Base-by-base conservation (phyloP, 2,329 filamentous ascomycete species). In the Ascocoryne sarcoides region DNA sequence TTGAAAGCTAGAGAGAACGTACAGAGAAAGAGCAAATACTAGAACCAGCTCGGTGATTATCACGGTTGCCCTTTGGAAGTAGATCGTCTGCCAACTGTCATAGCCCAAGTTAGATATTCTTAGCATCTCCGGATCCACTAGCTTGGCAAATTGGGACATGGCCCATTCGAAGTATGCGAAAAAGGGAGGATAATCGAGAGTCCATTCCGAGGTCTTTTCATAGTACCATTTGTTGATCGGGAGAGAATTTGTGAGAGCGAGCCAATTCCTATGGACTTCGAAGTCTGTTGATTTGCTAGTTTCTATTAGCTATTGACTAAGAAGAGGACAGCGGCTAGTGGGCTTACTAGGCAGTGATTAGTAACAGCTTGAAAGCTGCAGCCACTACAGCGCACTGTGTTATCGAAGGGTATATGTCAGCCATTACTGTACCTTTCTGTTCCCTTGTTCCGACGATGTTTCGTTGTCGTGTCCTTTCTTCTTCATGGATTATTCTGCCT, bases 161-260 rank as follows among this genome's bases (percentile, higher is more conserved):
- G 79, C 61, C 87, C 87, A 96, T 71, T 98, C 92, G 65, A 96
- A 95, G 61, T 84, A 89, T 52, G 92, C 92, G 60, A 98, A 98
- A 66, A 96, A 95, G 5, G 92, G 92, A 21, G 92, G 92, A 61
- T 98, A 98, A 67, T 98, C 92, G 58, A 98, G 81, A 0, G 92
- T 98, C 92, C 92, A 98, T 86, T 96, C 87, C 44, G 92, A 98
- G 2, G 89, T 95, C 66, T 89, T 83, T 71, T 98, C 92, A 60
- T 82, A 89, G 65, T 98, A 98, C 92, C 92, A 98, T 52, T 93
- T 72, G 62, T 84, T 79, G 37, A 89, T 65, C 3, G 90, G 85
- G 15, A 96, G 73, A 46, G 84, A 94, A 65, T 95, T 73, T 4
- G 92, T 96, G 53, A 96, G 87, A 48, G 92, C 92, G 30, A 98